phyloP scores from a whole-genome alignment of 805 yeast species.

The Saccharomycopsis sp. region DNA sequence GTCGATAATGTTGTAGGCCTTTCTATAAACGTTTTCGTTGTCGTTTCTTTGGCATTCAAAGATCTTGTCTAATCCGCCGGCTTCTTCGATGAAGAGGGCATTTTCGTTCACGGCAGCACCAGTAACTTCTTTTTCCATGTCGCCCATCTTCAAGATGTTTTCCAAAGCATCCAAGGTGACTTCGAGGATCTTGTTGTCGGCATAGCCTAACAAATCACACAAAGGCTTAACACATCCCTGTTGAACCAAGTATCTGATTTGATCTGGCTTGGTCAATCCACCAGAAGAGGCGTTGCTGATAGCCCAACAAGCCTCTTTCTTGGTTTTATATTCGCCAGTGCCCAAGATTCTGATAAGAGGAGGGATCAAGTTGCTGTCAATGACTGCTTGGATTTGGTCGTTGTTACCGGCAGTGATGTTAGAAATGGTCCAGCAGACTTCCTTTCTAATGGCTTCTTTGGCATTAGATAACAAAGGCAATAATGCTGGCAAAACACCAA shows the following conservation, averaged over 20 bases:
- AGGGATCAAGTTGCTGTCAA: constrained; percentile 89
- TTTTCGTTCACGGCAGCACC: constrained; percentile 71
- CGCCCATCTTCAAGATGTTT: constrained; percentile 91
- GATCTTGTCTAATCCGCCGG: constrained; percentile 97
- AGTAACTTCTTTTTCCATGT: constrained; percentile 74
- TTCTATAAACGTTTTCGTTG: constrained; percentile 87
- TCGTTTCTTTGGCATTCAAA: constrained; percentile 87
- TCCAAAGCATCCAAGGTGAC: constrained; percentile 94
- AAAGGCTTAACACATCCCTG: constrained; percentile 98
- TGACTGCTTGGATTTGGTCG: constrained; percentile 94
- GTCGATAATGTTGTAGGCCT: constrained; percentile 85
- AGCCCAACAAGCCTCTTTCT: constrained; percentile 99
- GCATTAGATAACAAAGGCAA: constrained; percentile 72
- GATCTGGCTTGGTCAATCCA: constrained; percentile 86
- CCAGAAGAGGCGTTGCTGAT: constrained; percentile 97
- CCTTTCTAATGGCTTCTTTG: constrained; percentile 90
- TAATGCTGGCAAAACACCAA: constrained; percentile 84
- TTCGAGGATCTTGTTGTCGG: constrained; percentile 87
- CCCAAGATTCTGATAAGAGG: constrained; percentile 73
- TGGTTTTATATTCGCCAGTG: constrained; percentile 89
- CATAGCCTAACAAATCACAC: constrained; percentile 83
- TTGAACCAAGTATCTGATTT: constrained; percentile 82
- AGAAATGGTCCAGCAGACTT: constrained; percentile 98
- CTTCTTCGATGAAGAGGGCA: constrained; percentile 91
- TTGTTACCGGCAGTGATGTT: constrained; percentile 97